A percentile compares a stretch with the other conserved stretches of the same genome.
These are phyloP conservation scores for Ricinus communis DNA, from an alignment of 345 rosid species.

Conservation along the genomic window DNA sequence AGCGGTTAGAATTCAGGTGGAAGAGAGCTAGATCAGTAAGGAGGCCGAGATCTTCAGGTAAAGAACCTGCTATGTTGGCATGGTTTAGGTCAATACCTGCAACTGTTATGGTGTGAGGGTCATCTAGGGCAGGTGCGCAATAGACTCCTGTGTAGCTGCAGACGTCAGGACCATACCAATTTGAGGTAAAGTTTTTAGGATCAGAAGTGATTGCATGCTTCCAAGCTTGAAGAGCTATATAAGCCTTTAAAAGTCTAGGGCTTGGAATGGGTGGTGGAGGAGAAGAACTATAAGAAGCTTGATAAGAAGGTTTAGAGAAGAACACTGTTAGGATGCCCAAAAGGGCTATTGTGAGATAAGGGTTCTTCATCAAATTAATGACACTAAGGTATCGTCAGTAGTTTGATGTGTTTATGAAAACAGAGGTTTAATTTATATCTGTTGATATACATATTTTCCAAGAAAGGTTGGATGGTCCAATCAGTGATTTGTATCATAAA, in stretches of 20 bases:
- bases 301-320: constrained; percentile 32
- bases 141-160: constrained; percentile 85
- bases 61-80: constrained; percentile 59
- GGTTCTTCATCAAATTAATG: not conserved
- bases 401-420: not conserved
- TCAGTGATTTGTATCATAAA: constrained; percentile 2
- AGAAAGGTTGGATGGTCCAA: constrained; percentile 21
- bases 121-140: constrained; percentile 69
- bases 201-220: constrained; percentile 64
- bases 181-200: constrained; percentile 58
- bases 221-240: constrained; percentile 72
- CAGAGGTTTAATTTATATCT: constrained; percentile 7
- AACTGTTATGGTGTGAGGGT: constrained; percentile 53
- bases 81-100: constrained; percentile 87
- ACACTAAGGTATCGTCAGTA: not conserved
- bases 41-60: constrained; percentile 71
- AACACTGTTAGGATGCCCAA: constrained; percentile 23
- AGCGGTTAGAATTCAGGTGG: constrained; percentile 77
- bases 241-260: constrained; percentile 71
- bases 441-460: not conserved
- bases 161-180: constrained; percentile 79
- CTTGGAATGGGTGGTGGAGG: constrained; percentile 36
- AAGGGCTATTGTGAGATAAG: constrained; percentile 17
- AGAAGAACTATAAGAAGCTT: constrained; percentile 16
- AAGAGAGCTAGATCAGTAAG: constrained; percentile 72